Base-by-base conservation (phyloP, 805 yeast species). In the Saturnispora kantuleensis region DNA sequence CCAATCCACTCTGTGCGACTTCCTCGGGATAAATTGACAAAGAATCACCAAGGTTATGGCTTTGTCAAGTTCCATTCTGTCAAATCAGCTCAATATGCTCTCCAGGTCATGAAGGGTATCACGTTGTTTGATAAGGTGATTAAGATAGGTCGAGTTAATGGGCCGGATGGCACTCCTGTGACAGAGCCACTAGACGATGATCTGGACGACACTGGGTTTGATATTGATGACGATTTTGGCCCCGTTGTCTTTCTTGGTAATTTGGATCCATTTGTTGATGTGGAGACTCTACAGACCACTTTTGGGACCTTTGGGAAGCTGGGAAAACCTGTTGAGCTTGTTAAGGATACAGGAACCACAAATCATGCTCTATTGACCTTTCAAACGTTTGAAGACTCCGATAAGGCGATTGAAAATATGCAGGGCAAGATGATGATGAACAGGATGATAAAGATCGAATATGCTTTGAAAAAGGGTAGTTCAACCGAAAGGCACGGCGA, bases 11-110 rank as follows among this genome's bases (percentile, higher is more conserved):
- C 74, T 29, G 71, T 93, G 4, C 73, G 81, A 48, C 67, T 93
- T 50, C 97, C 97, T 5, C 80, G 77, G 55, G 96, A 88, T 56
- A 72, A 86, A 49, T 69, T 88, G 4, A 63, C 77, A 28, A 76
- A 75, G 48, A 66, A 73, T 1, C 88, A 84, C 55, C 94, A 83
- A 55, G 97, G 97, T 5, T 90, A 70, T 65, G 97, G 95, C 9
- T 90, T 93, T 63, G 82, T 84, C 1, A 93, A 85, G 57, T 81
- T 84, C 55, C 62, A 66, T 41, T 65, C 69, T 12, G 63, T 65
- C 2, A 67, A 63, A 15, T 96, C 87, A 53, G 81, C 83, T 0
- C 81, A 78, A 8, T 90, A 88, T 58, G 85, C 79, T 1, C 61
- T 73, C 31, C 70, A 74, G 47, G 61, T 84, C 1, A 59, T 85